Base-by-base conservation (phyloP, 352 stramenopile species). In the Thalassiosira livingstoniorum region DNA sequence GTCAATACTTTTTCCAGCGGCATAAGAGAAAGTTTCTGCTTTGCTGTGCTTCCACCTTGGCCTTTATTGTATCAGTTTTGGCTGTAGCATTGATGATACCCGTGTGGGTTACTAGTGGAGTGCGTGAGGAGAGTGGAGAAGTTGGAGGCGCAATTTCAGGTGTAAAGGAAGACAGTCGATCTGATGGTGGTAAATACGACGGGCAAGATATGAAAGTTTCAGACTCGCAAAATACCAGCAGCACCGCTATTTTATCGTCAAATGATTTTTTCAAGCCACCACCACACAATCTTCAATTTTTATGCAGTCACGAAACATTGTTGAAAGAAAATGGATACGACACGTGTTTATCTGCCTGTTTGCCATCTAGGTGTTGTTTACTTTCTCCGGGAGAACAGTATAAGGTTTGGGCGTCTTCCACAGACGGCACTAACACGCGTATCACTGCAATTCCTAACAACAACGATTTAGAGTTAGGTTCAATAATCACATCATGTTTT, bases 351-450 rank as follows among this genome's bases (percentile, higher is more conserved):
- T 57, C 29, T 7, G 70, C 70, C 29, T 78, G 70, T 34, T 35
- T 78, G 4, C 70, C 70, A 2, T 78, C 70, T 13, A 42, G 53
- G 53, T 78, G 70, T 21, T 78, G 70, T 23, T 34, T 71, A 29
- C n/a, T 78, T 25, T 21, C 45, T 15, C 31, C 70, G 32, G 45
- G 34, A 18, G 0, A 78, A 18, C 34, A 43, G 5, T 78, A 78
- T 34, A 32, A 78, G 51, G 60, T 78, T n/a, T 78, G 70, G 70
- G 57, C 39, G 25, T 55, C 37, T 21, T 23, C 47, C n/a, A n/a
- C n/a, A n/a, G n/a, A n/a, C n/a, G n/a, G n/a, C n/a, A n/a, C n/a
- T n/a, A n/a, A n/a, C n/a, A n/a, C n/a, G n/a, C n/a, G n/a, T n/a
- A n/a, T n/a, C n/a, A n/a, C n/a, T n/a, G n/a, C n/a, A n/a, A n/a